Conservation (phyloP, 208 protist species). For the Acanthamoeba royreba region DNA sequence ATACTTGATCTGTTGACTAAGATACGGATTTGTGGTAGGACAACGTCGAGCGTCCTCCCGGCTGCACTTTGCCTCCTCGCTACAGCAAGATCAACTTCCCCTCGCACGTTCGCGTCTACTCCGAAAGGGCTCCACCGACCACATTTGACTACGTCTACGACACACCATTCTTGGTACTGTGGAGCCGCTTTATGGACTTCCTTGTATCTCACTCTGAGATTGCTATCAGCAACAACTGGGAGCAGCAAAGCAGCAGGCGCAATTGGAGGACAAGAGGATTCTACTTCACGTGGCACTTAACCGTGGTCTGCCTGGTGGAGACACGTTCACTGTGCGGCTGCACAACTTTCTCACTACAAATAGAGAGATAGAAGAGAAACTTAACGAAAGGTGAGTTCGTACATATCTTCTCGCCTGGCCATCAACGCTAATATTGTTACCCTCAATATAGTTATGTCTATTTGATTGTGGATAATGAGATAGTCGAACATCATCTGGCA, state of each 20-base stretch:
- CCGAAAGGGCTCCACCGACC: not conserved
- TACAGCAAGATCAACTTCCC: not conserved
- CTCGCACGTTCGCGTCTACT: not conserved
- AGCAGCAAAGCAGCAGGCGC: not conserved
- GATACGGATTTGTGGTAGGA: too few relatives aligned
- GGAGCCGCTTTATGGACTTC: too few relatives aligned
- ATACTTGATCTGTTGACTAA: too few relatives aligned
- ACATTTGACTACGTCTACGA: not conserved
- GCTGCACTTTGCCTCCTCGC: not conserved
- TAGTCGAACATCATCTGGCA: not conserved
- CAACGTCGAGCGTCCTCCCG: not conserved
- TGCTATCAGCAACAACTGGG: not conserved
- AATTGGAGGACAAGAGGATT: not conserved
- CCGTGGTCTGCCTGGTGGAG: not conserved
- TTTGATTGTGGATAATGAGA: not conserved
- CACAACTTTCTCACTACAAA: not conserved
- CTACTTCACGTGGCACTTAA: not conserved
- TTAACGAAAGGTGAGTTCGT: not conserved
- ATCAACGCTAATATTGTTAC: not conserved
- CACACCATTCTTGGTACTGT: not conserved
- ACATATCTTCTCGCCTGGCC: not conserved
- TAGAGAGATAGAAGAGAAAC: not conserved
- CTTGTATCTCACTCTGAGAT: not conserved
- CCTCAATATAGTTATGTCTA: not conserved
- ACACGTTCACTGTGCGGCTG: not conserved